Evolutionary conservation across 2,329 filamentous ascomycete species (phyloP).

Genomic region (Nothopassalora personata): DNA sequence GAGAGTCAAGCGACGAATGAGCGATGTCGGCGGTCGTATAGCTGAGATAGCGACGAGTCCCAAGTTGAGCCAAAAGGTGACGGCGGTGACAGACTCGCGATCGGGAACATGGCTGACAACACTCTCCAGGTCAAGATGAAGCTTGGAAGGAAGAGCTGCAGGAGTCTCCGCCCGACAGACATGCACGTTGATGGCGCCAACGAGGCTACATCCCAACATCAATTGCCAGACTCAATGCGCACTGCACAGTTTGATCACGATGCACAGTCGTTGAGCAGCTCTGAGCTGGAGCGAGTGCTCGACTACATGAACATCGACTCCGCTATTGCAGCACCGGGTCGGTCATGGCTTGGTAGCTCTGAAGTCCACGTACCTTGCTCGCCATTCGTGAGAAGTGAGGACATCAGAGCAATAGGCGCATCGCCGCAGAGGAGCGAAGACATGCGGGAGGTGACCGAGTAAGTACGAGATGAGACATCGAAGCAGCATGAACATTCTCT

Average conservation of each 20-base stretch:
- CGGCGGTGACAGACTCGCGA: background rate
- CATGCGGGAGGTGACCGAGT: background rate
- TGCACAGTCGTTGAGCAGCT: background rate
- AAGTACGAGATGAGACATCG: background rate
- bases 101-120: background rate
- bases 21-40: constrained; percentile 8
- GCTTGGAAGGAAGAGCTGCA: background rate
- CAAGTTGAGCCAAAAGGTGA: constrained; percentile 23
- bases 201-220: background rate
- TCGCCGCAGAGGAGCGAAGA: background rate
- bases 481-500: background rate
- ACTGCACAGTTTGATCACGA: background rate
- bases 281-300: background rate
- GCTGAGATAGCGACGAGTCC: constrained; percentile 24
- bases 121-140: constrained; percentile 1
- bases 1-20: constrained; percentile 8
- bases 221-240: background rate
- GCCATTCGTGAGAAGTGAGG: background rate
- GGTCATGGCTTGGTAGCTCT: background rate
- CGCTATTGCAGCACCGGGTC: background rate
- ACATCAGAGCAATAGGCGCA: background rate
- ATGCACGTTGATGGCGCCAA: background rate
- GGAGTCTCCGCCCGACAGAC: background rate
- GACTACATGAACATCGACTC: background rate
- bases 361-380: background rate